phyloP scores from a whole-genome alignment of 176 grass and related monocot genomes.

The Musa acuminata region DNA sequence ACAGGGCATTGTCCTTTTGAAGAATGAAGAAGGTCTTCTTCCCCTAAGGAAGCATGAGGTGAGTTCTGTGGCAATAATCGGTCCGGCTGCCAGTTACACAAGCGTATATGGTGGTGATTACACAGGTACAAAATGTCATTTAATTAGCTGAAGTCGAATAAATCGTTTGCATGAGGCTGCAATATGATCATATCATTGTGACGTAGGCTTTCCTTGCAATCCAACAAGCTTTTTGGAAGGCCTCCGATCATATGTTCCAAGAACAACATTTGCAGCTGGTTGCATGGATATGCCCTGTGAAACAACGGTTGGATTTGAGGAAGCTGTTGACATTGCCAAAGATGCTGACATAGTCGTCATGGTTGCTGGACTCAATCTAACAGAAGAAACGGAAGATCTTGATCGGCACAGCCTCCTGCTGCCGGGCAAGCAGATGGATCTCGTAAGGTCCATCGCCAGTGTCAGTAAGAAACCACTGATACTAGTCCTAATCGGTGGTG shows the following conservation, averaged over 20 bases:
- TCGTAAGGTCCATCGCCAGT: conserved; percentile 36
- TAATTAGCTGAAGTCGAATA: neutral
- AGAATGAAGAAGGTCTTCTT: conserved; percentile 64
- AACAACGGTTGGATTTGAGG: conserved; percentile 41
- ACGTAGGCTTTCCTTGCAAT: conserved; percentile 52
- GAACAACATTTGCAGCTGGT: conserved; percentile 48
- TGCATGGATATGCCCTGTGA: conserved; percentile 51
- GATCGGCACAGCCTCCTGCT: conserved; percentile 72
- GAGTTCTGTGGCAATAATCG: conserved; percentile 49
- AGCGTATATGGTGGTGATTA: conserved; percentile 69
- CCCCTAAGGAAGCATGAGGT: conserved; percentile 57
- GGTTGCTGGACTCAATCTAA: conserved; percentile 74
- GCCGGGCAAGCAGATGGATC: conserved; percentile 78
- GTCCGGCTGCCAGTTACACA: conserved; percentile 46
- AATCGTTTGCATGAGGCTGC: neutral
- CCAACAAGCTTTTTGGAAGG: conserved; percentile 52
- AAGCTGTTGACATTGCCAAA: conserved; percentile 46
- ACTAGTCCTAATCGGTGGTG: conserved; percentile 70
- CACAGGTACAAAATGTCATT: conserved; percentile 38
- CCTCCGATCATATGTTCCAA: conserved; percentile 41
- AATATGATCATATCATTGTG: conserved; percentile 14
- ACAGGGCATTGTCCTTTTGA: conserved; percentile 78
- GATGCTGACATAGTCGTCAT: conserved; percentile 50
- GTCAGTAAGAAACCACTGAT: conserved; percentile 60
- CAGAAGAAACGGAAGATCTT: conserved; percentile 76